A percentile compares a stretch with the other conserved stretches of the same genome.
These are phyloP conservation scores for Miamiensis avidus DNA, from an alignment of 169 alveolate genomes.

Conservation along the genomic window DNA sequence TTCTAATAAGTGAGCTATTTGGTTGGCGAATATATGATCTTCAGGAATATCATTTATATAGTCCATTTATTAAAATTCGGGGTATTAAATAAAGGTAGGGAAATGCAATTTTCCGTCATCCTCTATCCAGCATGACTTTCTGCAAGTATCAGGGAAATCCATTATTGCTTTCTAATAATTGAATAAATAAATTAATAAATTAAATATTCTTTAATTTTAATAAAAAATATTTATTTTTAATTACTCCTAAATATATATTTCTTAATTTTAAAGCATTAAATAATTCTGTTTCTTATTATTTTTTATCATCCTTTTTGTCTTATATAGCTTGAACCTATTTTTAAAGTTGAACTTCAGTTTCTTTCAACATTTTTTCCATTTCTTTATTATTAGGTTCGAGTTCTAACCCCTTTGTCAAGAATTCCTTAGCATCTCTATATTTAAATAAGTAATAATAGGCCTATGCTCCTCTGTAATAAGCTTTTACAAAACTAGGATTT, in stretches of 20 bases:
- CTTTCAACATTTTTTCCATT: conserved; percentile 12
- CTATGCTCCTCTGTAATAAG: conserved; percentile 48
- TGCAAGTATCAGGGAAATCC: conserved; percentile 32
- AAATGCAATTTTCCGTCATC: conserved; percentile 16
- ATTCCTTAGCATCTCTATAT: conserved; percentile 23
- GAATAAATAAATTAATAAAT: too few species aligned
- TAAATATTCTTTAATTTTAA: too few species aligned
- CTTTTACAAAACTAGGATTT: conserved; percentile 36
- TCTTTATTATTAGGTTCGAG: conserved; percentile 28
- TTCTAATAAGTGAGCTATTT: conserved; percentile 16
- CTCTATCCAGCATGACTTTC: conserved; percentile 16
- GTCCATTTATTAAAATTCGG: conserved; percentile 45
- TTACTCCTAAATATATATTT: conserved; percentile 25
- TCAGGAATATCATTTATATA: conserved; percentile 36
- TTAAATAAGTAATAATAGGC: conserved; percentile 16
- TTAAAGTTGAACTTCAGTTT: conserved; percentile 19
- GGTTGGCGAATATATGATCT: conserved; percentile 7
- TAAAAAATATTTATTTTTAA: too few species aligned
- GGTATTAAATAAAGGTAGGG: conserved; percentile 37
- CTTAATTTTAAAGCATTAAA: conserved; percentile 16
- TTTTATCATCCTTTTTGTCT: conserved; percentile 24
- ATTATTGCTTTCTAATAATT: not conserved
- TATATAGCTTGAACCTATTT: conserved; percentile 4
- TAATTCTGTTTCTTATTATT: not conserved
- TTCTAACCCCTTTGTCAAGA: conserved; percentile 21